A percentile compares a stretch with the other conserved stretches of the same genome.
Evolutionary conservation across 495 filamentous ascomycete species (phyloP).

Genomic region (Talaromyces trachyspermus): DNA sequence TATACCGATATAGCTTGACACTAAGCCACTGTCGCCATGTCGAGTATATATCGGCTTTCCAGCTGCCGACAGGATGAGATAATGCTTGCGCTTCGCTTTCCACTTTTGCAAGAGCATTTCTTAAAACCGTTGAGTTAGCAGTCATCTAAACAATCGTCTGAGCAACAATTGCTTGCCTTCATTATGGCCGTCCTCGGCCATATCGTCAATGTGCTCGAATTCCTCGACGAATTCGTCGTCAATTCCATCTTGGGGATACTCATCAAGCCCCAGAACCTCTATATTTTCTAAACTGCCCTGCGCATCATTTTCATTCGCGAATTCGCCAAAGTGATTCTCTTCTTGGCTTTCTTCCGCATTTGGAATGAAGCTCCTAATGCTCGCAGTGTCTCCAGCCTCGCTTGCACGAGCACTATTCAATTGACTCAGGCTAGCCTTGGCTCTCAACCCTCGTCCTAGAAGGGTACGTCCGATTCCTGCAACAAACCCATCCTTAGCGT

Average conservation of each 20-base stretch:
- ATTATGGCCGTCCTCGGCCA: conserved; percentile 51
- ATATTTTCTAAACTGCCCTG: conserved; percentile 28
- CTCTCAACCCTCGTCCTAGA: conserved; percentile 21
- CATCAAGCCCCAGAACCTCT: conserved; percentile 42
- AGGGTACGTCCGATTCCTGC: neutral
- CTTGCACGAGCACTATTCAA: conserved; percentile 43
- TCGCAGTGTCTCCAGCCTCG: conserved; percentile 72
- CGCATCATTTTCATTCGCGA: conserved; percentile 27
- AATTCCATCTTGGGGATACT: conserved; percentile 46
- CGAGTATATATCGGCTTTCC: conserved; percentile 98
- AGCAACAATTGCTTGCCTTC: conserved; percentile 47
- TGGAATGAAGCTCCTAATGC: conserved; percentile 74
- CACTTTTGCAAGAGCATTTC: conserved; percentile 63
- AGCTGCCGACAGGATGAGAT: conserved; percentile 88
- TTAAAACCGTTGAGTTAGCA: conserved; percentile 15
- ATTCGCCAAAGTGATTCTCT: conserved; percentile 75
- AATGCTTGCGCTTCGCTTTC: conserved; percentile 91
- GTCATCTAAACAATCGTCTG: neutral
- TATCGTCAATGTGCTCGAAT: conserved; percentile 68
- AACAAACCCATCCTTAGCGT: neutral
- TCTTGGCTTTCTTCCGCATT: conserved; percentile 67
- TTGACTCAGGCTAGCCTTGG: conserved; percentile 38
- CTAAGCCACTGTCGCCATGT: conserved; percentile 80
- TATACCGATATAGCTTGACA: conserved; percentile 91
- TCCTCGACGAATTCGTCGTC: conserved; percentile 64